A percentile compares a stretch with the other conserved stretches of the same genome.
These are phyloP conservation scores for Mycena alexandri DNA, from an alignment of 768 basidiomycete species.

Conservation along the genomic window DNA sequence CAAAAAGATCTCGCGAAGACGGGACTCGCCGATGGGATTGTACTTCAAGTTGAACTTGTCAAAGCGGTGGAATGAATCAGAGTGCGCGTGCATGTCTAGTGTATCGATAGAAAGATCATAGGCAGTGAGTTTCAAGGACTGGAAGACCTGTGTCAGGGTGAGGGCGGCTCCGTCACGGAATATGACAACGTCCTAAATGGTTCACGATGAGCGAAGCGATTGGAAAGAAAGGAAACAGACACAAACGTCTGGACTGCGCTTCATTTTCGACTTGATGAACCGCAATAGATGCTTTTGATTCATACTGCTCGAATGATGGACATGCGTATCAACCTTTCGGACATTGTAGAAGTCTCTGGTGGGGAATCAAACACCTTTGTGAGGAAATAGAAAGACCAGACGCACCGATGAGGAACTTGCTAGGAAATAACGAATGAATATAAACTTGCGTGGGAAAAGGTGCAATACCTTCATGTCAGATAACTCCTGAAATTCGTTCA, in stretches of 20 bases:
- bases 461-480: constrained; percentile 94
- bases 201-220: background rate
- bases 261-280: constrained; percentile 99
- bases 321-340: constrained; percentile 98
- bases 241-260: constrained; percentile 81
- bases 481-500: constrained; percentile 95
- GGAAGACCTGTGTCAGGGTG: constrained; percentile 94
- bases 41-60: constrained; percentile 99
- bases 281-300: constrained; percentile 98
- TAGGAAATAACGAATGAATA: constrained; percentile 43
- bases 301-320: constrained; percentile 99
- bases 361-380: constrained; percentile 17
- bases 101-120: constrained; percentile 99
- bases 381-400: constrained; percentile 1
- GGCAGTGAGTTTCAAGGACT: constrained; percentile 93
- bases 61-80: constrained; percentile 98
- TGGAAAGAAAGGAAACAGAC: background rate
- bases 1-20: constrained; percentile 95
- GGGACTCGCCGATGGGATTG: constrained; percentile 95
- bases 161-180: constrained; percentile 92
- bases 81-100: constrained; percentile 99
- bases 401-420: constrained; percentile 87
- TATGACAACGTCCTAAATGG: constrained; percentile 88
- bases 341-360: constrained; percentile 98
- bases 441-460: background rate